phyloP scores from a whole-genome alignment of 176 grass and related monocot genomes.

The Paspalum notatum region DNA sequence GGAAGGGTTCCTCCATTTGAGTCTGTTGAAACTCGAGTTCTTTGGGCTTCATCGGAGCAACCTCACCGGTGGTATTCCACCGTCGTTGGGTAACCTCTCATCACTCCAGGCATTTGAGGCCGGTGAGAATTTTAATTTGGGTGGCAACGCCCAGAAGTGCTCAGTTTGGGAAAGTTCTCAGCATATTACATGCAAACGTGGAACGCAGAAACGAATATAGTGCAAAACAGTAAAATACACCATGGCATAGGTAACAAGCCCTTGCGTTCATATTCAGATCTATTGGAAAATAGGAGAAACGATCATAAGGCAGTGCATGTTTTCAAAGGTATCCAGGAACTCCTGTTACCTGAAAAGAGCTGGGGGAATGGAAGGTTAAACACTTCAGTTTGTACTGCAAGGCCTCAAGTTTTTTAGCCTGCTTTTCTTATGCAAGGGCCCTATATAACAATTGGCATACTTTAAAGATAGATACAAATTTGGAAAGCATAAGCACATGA shows the following conservation, averaged over 20 bases:
- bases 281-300: neutral
- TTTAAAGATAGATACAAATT: neutral
- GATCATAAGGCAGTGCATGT: neutral
- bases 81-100: conserved; percentile 23
- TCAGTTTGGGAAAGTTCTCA: neutral
- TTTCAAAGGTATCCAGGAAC: neutral
- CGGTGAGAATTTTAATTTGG: conserved; percentile 32
- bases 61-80: neutral
- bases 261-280: neutral
- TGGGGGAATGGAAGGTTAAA: neutral
- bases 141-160: conserved; percentile 8
- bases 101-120: conserved; percentile 24
- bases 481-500: no score
- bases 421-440: neutral
- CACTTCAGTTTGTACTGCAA: neutral
- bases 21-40: conserved; percentile 7
- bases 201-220: no score
- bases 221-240: no score
- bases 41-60: conserved; percentile 33
- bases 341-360: neutral
- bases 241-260: neutral
- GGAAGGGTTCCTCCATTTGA: neutral
- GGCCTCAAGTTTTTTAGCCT: neutral
- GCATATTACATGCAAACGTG: no score
- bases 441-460: neutral